Percentiles rank a stretch among this genome's conserved stretches.
These are phyloP conservation scores for Phlegmacium glaucopus DNA, from an alignment of 768 basidiomycete species.

Conservation along the genomic window DNA sequence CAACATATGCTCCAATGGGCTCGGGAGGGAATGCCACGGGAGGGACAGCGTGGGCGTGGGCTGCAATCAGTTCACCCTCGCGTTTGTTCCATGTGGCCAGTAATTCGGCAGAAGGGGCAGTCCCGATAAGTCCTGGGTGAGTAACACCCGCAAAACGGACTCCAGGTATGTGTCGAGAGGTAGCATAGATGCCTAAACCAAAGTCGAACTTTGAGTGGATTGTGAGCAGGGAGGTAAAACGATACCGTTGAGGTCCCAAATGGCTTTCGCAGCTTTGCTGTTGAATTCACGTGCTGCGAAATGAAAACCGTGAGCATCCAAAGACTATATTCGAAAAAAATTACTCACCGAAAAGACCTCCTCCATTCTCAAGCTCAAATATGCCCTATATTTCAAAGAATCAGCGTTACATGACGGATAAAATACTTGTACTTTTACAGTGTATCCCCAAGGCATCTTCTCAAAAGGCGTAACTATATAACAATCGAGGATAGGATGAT, in stretches of 20 bases:
- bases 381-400: slow-evolving; percentile 45
- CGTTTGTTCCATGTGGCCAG: slow-evolving; percentile 74
- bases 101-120: slow-evolving; percentile 70
- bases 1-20: slow-evolving; percentile 59
- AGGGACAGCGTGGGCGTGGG: slow-evolving; percentile 48
- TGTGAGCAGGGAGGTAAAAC: background rate
- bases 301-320: background rate
- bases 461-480: slow-evolving; percentile 58
- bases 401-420: background rate
- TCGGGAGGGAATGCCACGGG: slow-evolving; percentile 67
- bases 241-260: slow-evolving; percentile 74
- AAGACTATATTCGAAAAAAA: background rate
- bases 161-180: slow-evolving; percentile 74
- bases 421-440: slow-evolving; percentile 31
- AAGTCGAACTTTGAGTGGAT: background rate
- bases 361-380: slow-evolving; percentile 71
- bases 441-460: slow-evolving; percentile 82
- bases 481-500: background rate
- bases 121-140: slow-evolving; percentile 75
- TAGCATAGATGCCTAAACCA: slow-evolving; percentile 58
- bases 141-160: slow-evolving; percentile 77
- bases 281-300: slow-evolving; percentile 60
- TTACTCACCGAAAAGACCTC: slow-evolving; percentile 61
- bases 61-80: slow-evolving; percentile 60
- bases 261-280: slow-evolving; percentile 70